Evolutionary conservation across 257 asterid species (phyloP), one percentile per base, ranked within the genome.

Genomic region (Misopates orontium): DNA sequence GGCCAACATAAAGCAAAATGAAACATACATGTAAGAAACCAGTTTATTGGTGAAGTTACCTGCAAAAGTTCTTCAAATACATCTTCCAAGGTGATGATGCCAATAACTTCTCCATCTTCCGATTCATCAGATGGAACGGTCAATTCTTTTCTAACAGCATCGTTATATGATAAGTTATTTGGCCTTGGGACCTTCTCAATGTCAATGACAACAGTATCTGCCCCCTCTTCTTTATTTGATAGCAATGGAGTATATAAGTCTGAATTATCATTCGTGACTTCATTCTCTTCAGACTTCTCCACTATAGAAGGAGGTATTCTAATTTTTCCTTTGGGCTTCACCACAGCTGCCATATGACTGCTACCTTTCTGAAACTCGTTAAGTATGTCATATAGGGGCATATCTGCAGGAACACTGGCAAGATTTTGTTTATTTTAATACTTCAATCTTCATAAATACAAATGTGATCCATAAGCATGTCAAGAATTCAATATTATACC

Each of bases 1-100:
- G 16, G 50, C 19, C 22, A 56, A 20, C 24, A 41, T 59, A 68
- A 28, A 31, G 24, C 23, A 41, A 28, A 49, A 62, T 31, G 62
- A 53, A 50, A 45, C 20, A 42, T 36, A 44, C 48, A 24, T 50
- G 64, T 24, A 24, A 7, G 32, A 40, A 31, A 25, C 54, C 60
- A 47, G 49, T 52, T 17, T 28, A 69, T 68, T 28, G 55, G 39
- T 50, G 62, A 17, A 15, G 49, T 17, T 24, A 85, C 98, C 95
- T 88, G 98, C 88, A 91, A 80, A 70, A 91, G 96, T 67, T 91
- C 98, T 88, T 91, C 98, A 72, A 91, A 88, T 69, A 91, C 96
- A 70, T 91, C 98, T 81, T 91, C 98, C 69, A 91, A 77, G 66
- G 98, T 91, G 75, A 91, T 91, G 62, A 91, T 86, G 64, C 98